phyloP scores from a whole-genome alignment of 2,329 filamentous ascomycete genomes.

The Leptosphaerulina australis region DNA sequence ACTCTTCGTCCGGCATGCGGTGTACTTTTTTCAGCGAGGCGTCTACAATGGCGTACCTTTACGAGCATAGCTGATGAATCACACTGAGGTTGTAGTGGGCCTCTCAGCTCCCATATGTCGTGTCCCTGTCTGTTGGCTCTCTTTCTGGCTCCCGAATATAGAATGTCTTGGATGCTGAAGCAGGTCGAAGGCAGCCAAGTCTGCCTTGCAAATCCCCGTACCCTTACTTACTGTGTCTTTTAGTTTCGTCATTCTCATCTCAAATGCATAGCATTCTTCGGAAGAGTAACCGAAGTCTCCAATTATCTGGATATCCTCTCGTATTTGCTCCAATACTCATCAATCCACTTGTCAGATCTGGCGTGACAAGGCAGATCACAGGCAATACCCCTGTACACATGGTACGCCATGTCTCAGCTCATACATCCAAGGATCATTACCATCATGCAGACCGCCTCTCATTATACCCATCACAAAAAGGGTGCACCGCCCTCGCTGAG shows the following conservation, averaged over 20 bases:
- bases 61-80: conserved; percentile 19
- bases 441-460: conserved; percentile 25
- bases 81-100: conserved; percentile 17
- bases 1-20: conserved; percentile 13
- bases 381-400: conserved; percentile 26
- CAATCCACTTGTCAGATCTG: conserved; percentile 21
- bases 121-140: conserved; percentile 20
- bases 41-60: conserved; percentile 9
- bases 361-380: conserved; percentile 22
- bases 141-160: conserved; percentile 13
- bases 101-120: conserved; percentile 21
- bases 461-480: conserved; percentile 28
- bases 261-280: conserved; percentile 6
- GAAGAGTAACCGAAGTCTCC: conserved; percentile 5
- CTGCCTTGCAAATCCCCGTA: conserved; percentile 9
- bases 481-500: conserved; percentile 7
- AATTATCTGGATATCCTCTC: conserved; percentile 2
- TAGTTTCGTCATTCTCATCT: conserved; percentile 12
- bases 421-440: conserved; percentile 18
- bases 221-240: conserved; percentile 11
- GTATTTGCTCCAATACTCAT: conserved; percentile 18
- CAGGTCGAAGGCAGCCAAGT: conserved; percentile 10
- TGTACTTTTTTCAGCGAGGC: conserved; percentile 17
- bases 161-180: conserved; percentile 15
- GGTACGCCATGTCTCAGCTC: conserved; percentile 27